Percentiles rank a stretch among this genome's conserved stretches.
Evolutionary conservation across 2,329 filamentous ascomycete species (phyloP).

Genomic region (Tolypocladium paradoxum): DNA sequence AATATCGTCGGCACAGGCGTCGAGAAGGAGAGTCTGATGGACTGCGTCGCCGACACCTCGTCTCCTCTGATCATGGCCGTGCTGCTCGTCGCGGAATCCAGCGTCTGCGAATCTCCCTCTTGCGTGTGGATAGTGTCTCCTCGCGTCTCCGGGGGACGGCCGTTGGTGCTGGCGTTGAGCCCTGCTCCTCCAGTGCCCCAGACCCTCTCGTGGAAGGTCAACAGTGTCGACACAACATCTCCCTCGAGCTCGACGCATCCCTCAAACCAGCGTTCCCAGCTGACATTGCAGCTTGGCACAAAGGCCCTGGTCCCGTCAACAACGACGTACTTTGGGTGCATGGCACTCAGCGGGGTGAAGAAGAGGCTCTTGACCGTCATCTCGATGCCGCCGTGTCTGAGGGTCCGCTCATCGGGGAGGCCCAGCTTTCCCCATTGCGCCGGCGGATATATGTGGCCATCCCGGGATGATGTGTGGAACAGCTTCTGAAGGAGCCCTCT

Average conservation of each 20-base stretch:
- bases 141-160: neutral
- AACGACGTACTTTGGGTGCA: constrained; percentile 77
- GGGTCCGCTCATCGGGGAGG: constrained; percentile 41
- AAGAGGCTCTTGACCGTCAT: constrained; percentile 68
- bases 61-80: constrained; percentile 6
- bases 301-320: constrained; percentile 57
- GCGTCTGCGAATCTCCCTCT: neutral
- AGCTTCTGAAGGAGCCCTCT: constrained; percentile 63
- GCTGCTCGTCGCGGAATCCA: constrained; percentile 3
- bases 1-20: constrained; percentile 44
- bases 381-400: constrained; percentile 51
- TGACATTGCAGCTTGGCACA: constrained; percentile 73
- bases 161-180: neutral
- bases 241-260: constrained; percentile 60
- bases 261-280: constrained; percentile 83
- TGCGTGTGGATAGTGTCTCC: neutral
- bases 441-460: constrained; percentile 51
- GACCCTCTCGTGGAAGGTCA: constrained; percentile 57
- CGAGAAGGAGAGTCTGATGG: constrained; percentile 12
- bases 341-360: constrained; percentile 70
- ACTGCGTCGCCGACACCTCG: constrained; percentile 17
- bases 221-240: constrained; percentile 46
- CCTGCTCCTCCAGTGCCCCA: constrained; percentile 39
- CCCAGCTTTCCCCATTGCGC: constrained; percentile 54
- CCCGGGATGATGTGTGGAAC: constrained; percentile 52